Evolutionary conservation across 257 asterid species (phyloP), one percentile per base, ranked within the genome.

Genomic region (Fraxinus americana): DNA sequence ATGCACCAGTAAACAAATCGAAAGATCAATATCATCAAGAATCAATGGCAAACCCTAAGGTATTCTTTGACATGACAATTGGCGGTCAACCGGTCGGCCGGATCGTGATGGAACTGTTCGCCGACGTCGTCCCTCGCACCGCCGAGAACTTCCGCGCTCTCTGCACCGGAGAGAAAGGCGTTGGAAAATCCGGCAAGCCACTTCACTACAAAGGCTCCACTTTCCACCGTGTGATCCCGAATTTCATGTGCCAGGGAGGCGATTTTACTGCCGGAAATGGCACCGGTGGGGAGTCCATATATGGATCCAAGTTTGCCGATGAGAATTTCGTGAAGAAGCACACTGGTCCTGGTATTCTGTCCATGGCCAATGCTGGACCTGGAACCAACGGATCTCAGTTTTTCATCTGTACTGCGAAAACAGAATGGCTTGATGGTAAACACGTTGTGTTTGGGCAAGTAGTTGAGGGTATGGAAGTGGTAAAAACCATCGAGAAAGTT

Each of bases 181-280:
- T 0, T 17, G 97, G 94, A 7, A 83, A 30, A 73, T 78, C 83
- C 68, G 92, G 94, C 12, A 91, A 89, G 88, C 92, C 97, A 1
- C 92, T 91, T 80, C 94, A 91, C 92, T 88, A 78, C 89, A 91
- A 91, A 21, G 97, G 94, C 11, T 91, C 97, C 0, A 0, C 72
- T 2, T 91, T 90, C 91, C 97, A 89, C 87, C 92, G 94, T 1
- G 94, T 91, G 91, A 89, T 89, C 79, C 94, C 97, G 34, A 84
- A 83, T 14, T 91, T 91, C 91, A 91, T 91, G 94, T 89, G 97
- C 63, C 94, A 91, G 83, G 97, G 92, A 4, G 94, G 97, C 12
- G 94, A 91, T 38, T 91, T 91, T 91, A 91, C 93, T 72, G 88
- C 89, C 81, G 93, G 97, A 5, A 91, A 91, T 78, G 97, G 94